Base-by-base conservation (phyloP, 148 eudicot genomes). In the Rhododendron mucronatum region DNA sequence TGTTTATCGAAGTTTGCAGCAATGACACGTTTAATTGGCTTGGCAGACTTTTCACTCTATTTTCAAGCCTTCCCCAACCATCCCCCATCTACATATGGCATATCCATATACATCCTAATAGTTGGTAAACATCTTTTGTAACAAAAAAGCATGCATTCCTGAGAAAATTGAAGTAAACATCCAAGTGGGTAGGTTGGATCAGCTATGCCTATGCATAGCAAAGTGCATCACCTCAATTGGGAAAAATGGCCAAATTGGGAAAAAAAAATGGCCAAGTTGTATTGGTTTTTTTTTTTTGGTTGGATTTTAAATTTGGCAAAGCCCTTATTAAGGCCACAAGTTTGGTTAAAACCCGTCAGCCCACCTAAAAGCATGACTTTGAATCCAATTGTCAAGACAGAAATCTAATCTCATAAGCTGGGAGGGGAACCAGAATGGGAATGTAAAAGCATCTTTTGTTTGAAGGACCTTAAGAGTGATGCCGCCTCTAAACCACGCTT, bases 31-130 rank as follows among this genome's bases (percentile, higher is more conserved):
- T 45, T 39, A 20, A 39, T 44, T 14, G 20, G 11, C 53, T 18
- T 61, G 50, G 51, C 83, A 41, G 51, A 35, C 16, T 39, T 82
- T 39, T 61, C 74, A 41, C 51, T 21, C 47, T 63, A 59, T 39
- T 82, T 82, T 82, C 84, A 82, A 61, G 84, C 84, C 84, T 61
- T 59, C 74, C 84, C 84, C 84, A 61, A 82, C 84, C 35, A 39
- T 55, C 47, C 47, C 83, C 48, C 47, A 81, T 57, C 83, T 81
- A 23, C 67, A 51, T 50, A 26, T 5, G 7, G 4, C 6, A 79
- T 10, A 28, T 47, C n/a, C 82, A 13, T n/a, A 26, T n/a, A 16
- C 65, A 51, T 16, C 65, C 67, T 51, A 23, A 23, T 9, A 18
- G 16, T 47, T 45, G 14, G 53, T 26, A 12, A 45, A 26, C 50